Evolutionary conservation across 768 basidiomycete genomes (phyloP).

Genomic region (Tricholoma bakamatsutake): DNA sequence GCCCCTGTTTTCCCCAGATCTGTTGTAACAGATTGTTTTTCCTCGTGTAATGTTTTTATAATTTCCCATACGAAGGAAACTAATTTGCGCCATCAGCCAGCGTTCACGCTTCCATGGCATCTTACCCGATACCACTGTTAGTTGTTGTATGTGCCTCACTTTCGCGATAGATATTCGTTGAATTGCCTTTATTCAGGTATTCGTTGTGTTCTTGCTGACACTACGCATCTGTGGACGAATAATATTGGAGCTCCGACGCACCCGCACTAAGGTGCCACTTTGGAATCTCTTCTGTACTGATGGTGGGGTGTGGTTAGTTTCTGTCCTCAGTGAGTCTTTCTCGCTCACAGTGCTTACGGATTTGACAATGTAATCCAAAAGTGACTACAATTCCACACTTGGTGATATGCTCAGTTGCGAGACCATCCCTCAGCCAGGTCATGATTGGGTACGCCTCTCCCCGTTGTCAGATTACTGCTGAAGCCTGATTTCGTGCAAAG

Average conservation of each 20-base stretch:
- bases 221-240: slow-evolving; percentile 4
- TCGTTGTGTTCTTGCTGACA: slow-evolving; percentile 3
- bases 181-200: not conserved
- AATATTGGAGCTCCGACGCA: not conserved
- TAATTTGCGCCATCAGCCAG: not conserved
- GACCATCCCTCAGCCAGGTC: not conserved
- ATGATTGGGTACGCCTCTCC: not conserved
- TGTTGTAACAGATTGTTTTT: not conserved
- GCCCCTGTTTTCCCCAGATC: not conserved
- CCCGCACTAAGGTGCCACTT: not conserved
- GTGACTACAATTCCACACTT: not conserved
- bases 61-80: not conserved
- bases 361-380: not conserved
- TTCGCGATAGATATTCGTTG: not conserved
- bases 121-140: not conserved
- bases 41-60: not conserved
- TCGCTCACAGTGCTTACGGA: not conserved
- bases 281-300: slow-evolving; percentile 3
- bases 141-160: not conserved
- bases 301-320: slow-evolving; percentile 7
- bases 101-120: not conserved
- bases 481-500: not conserved
- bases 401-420: not conserved
- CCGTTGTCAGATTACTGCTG: not conserved
- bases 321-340: slow-evolving; percentile 3